Conservation (phyloP, 805 yeast species). For the Candida railenensis region DNA sequence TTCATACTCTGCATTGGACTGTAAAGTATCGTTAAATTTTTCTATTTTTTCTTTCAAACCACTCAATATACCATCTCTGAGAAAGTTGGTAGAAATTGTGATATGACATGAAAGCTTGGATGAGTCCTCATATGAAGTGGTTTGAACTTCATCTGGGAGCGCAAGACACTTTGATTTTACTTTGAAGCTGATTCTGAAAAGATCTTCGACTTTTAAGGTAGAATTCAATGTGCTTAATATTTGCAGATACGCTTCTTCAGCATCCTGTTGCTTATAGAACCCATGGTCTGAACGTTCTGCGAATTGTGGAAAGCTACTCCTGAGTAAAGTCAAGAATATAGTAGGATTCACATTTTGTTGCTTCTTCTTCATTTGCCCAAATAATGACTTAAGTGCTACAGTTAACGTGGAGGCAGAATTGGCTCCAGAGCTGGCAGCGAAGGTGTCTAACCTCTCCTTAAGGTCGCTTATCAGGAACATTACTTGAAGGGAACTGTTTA, state of each 20-base stretch:
- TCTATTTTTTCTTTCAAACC: constrained; percentile 76
- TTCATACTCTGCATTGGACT: constrained; percentile 68
- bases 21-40: constrained; percentile 70
- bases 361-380: constrained; percentile 44
- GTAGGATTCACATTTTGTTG: constrained; percentile 62
- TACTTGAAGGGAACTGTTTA: constrained; percentile 68
- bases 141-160: constrained; percentile 30
- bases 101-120: constrained; percentile 88
- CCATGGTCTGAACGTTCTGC: constrained; percentile 74
- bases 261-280: constrained; percentile 90
- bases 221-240: constrained; percentile 53
- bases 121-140: constrained; percentile 46
- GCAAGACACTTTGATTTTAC: constrained; percentile 62
- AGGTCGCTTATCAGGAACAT: constrained; percentile 47
- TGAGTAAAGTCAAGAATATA: constrained; percentile 60
- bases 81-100: constrained; percentile 76
- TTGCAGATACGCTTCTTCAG: constrained; percentile 92
- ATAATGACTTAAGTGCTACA: constrained; percentile 42
- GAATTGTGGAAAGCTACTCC: constrained; percentile 82
- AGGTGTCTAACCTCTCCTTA: constrained; percentile 24
- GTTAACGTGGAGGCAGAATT: constrained; percentile 15
- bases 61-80: constrained; percentile 77
- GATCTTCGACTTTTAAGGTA: constrained; percentile 51
- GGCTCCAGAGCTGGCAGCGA: constrained; percentile 11
- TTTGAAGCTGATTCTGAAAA: constrained; percentile 65